These are phyloP conservation scores for Fusarium pseudocircinatum DNA, from an alignment of 2,329 filamentous ascomycete species.

Conservation along the genomic window DNA sequence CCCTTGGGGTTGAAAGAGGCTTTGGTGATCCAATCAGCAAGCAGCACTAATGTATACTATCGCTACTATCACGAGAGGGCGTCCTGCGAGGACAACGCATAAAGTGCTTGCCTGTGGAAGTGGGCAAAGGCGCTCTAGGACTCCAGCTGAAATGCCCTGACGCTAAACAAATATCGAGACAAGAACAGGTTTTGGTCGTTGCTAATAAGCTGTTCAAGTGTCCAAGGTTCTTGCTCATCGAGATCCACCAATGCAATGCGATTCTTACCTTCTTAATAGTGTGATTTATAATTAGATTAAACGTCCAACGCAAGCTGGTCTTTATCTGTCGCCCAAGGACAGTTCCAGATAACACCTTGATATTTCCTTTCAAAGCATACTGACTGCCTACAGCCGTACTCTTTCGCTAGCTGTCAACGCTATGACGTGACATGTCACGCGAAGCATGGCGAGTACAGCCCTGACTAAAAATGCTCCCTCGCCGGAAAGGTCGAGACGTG, in stretches of 20 bases:
- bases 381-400: accelerated
- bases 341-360: not conserved
- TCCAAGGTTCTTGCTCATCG: accelerated
- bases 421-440: not conserved
- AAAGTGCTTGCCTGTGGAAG: not conserved
- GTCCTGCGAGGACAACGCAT: not conserved
- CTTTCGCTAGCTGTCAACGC: accelerated
- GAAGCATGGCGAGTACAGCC: not conserved
- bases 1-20: not conserved
- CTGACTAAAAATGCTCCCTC: accelerated
- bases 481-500: accelerated
- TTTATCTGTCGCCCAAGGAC: not conserved
- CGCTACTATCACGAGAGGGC: not conserved
- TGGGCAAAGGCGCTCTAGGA: not conserved
- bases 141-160: not conserved
- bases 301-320: no score
- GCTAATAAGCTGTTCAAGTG: not conserved
- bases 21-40: not conserved
- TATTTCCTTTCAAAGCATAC: not conserved
- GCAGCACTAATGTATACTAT: not conserved
- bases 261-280: not conserved
- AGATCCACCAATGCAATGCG: not conserved
- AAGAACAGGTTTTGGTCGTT: not conserved
- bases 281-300: not conserved
- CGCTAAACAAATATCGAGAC: no score